Base-by-base conservation (phyloP, 2,329 filamentous ascomycete species). In the Ascochyta viciae-villosae region DNA sequence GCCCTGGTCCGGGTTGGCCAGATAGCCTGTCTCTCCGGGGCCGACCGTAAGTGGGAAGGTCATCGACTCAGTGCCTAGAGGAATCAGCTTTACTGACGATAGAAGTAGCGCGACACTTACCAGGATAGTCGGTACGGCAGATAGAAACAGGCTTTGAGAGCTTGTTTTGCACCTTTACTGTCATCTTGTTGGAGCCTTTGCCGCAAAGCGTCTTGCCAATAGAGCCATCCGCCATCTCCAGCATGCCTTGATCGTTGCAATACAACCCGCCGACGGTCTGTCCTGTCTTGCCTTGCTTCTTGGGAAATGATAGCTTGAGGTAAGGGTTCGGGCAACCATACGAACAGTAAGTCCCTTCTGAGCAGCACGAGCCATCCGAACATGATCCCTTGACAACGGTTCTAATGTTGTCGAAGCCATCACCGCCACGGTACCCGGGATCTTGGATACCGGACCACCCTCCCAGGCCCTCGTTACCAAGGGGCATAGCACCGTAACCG, bases 91-190 rank as follows among this genome's bases (percentile, higher is more conserved):
- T 24, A 10, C 26, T n/a, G 8, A 4, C 7, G 6, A 23, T 8
- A 9, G 3, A 1, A 23, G 13, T 10, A 10, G n/a, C 16, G 2
- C 22, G n/a, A 19, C 3, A 64, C 76, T 74, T 72, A 84, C 92
- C 94, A 60, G 95, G 95, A 79, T 99, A 99, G 76, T 97, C 92
- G 63, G 95, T 98, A 76, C 92, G 92, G 86, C 95, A 99, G 66
- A 96, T 85, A 40, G 89, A 84, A 26, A 91, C 89, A 39, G 84
- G 78, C 34, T 85, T 73, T 45, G 77, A 71, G 31, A 97, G 82
- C 51, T 88, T 86, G 83, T 96, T 99, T 76, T 88, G 73, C 57
- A 96, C 85, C 57, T 82, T 81, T 64, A 97, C 85, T 63, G 67
- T 75, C 62, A 82, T 76, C 42, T 88, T 85, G 37, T 87, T 86